A percentile compares a stretch with the other conserved stretches of the same genome.
phyloP scores from a whole-genome alignment of 2,329 filamentous ascomycete species.

The Hypoxylon sp. region DNA sequence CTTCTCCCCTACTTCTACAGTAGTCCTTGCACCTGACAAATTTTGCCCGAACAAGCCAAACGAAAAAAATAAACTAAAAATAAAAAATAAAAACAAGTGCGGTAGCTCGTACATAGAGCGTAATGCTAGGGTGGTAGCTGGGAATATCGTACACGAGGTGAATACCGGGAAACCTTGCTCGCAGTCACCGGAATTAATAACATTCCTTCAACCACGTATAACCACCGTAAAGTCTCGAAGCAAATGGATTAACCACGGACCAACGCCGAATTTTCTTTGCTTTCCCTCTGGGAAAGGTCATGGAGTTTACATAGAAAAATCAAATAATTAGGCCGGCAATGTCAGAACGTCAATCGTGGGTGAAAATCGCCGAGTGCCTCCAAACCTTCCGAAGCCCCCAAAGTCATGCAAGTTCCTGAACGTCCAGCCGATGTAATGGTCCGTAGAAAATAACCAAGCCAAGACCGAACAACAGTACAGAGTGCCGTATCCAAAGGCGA shows the following conservation, averaged over 20 bases:
- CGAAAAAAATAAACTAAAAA: neutral
- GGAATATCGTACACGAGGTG: conserved; percentile 41
- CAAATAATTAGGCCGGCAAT: conserved; percentile 39
- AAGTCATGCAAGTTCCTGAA: conserved; percentile 47
- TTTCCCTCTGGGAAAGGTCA: conserved; percentile 25
- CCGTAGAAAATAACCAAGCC: conserved; percentile 41
- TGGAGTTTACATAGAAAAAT: conserved; percentile 16
- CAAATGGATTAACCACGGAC: conserved; percentile 33
- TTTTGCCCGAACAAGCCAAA: conserved; percentile 23
- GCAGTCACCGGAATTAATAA: conserved; percentile 27
- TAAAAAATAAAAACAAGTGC: conserved; percentile 22
- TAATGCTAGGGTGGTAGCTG: conserved; percentile 1
- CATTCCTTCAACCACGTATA: conserved; percentile 24
- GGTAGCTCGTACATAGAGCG: conserved; percentile 7
- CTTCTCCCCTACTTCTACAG: conserved; percentile 37
- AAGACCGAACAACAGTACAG: conserved; percentile 43
- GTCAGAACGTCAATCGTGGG: conserved; percentile 42
- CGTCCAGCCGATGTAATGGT: conserved; percentile 41
- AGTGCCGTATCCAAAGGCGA: conserved; percentile 50
- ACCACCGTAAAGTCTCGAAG: conserved; percentile 18
- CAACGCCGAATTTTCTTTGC: conserved; percentile 43
- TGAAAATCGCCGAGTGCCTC: conserved; percentile 43
- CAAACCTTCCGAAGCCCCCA: conserved; percentile 36
- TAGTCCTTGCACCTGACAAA: conserved; percentile 39
- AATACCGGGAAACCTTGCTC: conserved; percentile 30